A percentile compares a stretch with the other conserved stretches of the same genome.
Conservation (phyloP, 164 flowering plant species). For the Liriodendron chinense region DNA sequence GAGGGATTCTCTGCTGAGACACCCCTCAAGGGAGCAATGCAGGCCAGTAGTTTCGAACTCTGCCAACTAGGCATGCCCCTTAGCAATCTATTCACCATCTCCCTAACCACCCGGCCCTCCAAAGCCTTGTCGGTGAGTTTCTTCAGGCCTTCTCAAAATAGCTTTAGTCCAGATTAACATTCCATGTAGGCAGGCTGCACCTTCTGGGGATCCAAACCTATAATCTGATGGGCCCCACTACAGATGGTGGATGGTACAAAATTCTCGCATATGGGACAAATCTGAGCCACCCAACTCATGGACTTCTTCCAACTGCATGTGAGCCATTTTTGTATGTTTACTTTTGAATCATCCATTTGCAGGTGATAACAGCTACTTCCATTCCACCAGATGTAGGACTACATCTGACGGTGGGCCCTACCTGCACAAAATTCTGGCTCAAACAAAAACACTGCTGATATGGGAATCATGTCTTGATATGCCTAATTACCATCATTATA, state of each 20-base stretch:
- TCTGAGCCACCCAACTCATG: not conserved
- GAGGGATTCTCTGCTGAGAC: not conserved
- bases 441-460: not conserved
- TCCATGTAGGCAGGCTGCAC: not conserved
- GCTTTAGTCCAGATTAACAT: not conserved
- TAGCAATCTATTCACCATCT: not conserved
- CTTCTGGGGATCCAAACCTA: not conserved
- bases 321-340: not conserved
- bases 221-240: not conserved
- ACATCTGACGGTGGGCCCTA: not conserved
- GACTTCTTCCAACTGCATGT: not conserved
- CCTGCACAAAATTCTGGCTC: not conserved
- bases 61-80: not conserved
- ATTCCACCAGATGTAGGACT: not conserved
- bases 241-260: not conserved
- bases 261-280: not conserved
- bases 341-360: not conserved
- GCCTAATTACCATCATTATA: not conserved
- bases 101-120: not conserved
- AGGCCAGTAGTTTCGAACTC: not conserved
- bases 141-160: not conserved
- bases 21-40: not conserved
- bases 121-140: not conserved
- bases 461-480: not conserved
- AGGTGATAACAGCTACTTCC: not conserved